These are phyloP conservation scores for Omphalea diandra DNA, from an alignment of 441 rosid genomes.

Conservation along the genomic window DNA sequence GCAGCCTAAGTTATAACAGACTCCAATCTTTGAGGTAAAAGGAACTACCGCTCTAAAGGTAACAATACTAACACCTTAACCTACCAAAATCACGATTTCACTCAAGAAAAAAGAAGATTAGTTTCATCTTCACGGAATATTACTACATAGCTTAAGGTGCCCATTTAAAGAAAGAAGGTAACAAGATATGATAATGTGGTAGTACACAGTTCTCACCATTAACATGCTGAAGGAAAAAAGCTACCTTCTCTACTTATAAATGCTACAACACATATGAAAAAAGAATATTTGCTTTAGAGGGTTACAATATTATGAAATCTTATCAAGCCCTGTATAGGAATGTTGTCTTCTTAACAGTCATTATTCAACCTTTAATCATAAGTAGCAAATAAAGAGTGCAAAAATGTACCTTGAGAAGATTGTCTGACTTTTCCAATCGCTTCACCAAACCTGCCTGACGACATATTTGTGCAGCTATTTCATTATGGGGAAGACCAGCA, in stretches of 20 bases:
- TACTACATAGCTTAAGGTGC: neutral
- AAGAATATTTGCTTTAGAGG: too few species aligned
- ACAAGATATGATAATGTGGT: neutral
- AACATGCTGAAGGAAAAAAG: neutral
- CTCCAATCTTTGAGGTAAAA: neutral
- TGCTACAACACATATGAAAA: neutral
- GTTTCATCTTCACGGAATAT: neutral
- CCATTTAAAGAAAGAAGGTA: neutral
- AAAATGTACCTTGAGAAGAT: slow-evolving; percentile 65
- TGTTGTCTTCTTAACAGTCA: neutral
- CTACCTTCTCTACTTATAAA: neutral
- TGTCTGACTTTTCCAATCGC: slow-evolving; percentile 75
- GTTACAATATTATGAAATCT: neutral
- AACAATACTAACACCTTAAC: neutral
- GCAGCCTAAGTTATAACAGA: neutral
- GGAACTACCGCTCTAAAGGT: neutral
- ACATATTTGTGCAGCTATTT: slow-evolving; percentile 97
- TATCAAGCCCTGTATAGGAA: neutral
- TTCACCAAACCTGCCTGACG: slow-evolving; percentile 99
- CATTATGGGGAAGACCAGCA: too few species aligned
- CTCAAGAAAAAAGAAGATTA: neutral
- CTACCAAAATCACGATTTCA: neutral
- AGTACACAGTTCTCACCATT: neutral
- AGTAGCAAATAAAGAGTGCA: neutral
- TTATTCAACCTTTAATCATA: neutral